These are phyloP conservation scores for Magnusiomyces clavatus DNA, from an alignment of 1,139 yeast species.

Conservation along the genomic window DNA sequence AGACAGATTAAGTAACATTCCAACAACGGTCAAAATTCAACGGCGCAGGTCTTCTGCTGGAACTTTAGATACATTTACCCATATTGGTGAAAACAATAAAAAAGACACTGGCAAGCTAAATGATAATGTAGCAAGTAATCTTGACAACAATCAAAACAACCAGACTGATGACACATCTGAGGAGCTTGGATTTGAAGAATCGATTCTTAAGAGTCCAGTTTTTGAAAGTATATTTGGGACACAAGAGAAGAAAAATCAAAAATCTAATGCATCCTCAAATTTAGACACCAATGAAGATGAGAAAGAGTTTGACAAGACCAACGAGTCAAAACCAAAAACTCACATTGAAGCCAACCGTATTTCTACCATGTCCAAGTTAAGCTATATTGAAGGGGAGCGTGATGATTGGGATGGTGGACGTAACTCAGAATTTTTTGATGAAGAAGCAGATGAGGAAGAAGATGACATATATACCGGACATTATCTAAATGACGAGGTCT, in stretches of 20 bases:
- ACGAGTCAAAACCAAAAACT: neutral
- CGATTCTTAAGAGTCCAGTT: neutral
- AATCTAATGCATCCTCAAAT: conserved; percentile 6
- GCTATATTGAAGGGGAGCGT: conserved; percentile 1
- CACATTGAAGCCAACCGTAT: neutral
- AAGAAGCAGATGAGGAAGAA: neutral
- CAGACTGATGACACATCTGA: conserved; percentile 4
- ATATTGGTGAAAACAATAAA: neutral
- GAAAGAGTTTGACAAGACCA: conserved; percentile 7
- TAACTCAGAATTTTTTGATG: neutral
- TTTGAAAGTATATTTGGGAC: neutral
- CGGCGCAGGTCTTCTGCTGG: conserved; percentile 2
- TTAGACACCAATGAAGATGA: conserved; percentile 11
- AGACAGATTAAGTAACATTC: conserved; percentile 8
- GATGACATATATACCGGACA: conserved; percentile 1
- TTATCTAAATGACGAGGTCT: conserved; percentile 5
- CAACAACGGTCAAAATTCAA: conserved; percentile 12
- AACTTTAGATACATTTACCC: conserved; percentile 6
- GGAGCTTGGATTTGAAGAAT: conserved; percentile 10
- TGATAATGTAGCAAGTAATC: conserved; percentile 15
- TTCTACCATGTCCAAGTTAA: conserved; percentile 3
- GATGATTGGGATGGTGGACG: conserved; percentile 4
- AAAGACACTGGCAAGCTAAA: conserved; percentile 5
- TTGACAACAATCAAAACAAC: too few relatives aligned
- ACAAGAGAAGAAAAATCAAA: neutral